Evolutionary conservation across 441 rosid genomes (phyloP), one percentile per base, ranked within the genome.

Genomic region (Syzygium malaccense): DNA sequence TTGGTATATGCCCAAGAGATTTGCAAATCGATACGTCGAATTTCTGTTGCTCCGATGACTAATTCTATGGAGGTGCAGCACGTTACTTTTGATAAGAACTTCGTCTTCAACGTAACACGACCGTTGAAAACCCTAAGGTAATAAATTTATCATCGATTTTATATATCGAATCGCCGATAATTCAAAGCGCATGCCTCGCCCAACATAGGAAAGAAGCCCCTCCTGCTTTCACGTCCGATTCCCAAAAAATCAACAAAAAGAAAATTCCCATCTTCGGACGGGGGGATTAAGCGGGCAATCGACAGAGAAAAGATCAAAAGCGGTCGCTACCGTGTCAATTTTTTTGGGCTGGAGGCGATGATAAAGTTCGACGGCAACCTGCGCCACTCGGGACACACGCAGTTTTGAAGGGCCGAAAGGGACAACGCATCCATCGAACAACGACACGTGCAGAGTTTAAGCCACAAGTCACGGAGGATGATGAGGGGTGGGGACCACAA

Each of bases 291-390:
- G n/a, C 32, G 66, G 66, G n/a, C 66, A 6, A 6, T 28, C 8
- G 18, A 28, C 32, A 6, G 28, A 45, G 9, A 6, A 7, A 41
- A 41, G 45, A 64, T 64, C 71, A 30, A 64, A 62, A 13, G 37
- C 37, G 37, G 30, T 64, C 15, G 71, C 37, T n/a, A 30, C 0
- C 71, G 71, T 33, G 71, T 64, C 71, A 30, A 64, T 64, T 64
- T 30, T 14, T 30, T 17, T 41, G 7, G 71, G 1, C 0, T 6
- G 45, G 37, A 7, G 37, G 37, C 3, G 30, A 64, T 5, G 2
- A n/a, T 14, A n/a, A n/a, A 30, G 37, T 30, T 28, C 71, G 71
- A 30, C 30, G 30, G 71, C 7, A 64, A 64, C 37, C 71, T 7
- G 37, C 71, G 71, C 37, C 37, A 18, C 1, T 15, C n/a, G 20